Conservation (phyloP, 257 asterid genomes). For the Vinca minor region DNA sequence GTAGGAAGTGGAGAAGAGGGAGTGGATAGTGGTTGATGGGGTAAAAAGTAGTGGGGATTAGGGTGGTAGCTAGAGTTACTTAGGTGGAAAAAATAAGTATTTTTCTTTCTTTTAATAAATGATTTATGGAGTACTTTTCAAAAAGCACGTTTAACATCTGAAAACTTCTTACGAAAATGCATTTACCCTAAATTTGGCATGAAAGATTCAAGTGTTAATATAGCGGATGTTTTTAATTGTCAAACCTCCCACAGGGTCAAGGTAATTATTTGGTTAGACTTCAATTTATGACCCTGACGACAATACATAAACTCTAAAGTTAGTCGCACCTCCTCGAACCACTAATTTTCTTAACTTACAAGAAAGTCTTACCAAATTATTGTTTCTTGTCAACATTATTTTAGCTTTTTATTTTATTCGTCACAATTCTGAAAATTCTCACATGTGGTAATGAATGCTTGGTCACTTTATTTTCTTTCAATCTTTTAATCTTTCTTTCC, state of each 20-base stretch:
- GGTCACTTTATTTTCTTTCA: not conserved
- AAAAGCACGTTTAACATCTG: not conserved
- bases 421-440: not conserved
- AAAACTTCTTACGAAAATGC: not conserved
- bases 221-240: not conserved
- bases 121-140: not conserved
- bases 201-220: not conserved
- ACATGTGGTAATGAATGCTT: not conserved
- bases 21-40: not conserved
- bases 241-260: not conserved
- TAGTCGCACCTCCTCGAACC: not conserved
- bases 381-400: not conserved
- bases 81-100: no score
- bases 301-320: no score
- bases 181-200: not conserved
- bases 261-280: not conserved
- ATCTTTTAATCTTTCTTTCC: not conserved
- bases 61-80: not conserved
- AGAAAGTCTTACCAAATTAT: not conserved
- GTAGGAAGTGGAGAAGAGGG: not conserved
- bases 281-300: not conserved
- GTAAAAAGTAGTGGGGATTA: not conserved
- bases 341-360: constrained; percentile 4
- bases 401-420: not conserved
- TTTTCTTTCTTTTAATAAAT: no score